Evolutionary conservation across 306 rosid species (phyloP).

Genomic region (Lagenaria siceraria): DNA sequence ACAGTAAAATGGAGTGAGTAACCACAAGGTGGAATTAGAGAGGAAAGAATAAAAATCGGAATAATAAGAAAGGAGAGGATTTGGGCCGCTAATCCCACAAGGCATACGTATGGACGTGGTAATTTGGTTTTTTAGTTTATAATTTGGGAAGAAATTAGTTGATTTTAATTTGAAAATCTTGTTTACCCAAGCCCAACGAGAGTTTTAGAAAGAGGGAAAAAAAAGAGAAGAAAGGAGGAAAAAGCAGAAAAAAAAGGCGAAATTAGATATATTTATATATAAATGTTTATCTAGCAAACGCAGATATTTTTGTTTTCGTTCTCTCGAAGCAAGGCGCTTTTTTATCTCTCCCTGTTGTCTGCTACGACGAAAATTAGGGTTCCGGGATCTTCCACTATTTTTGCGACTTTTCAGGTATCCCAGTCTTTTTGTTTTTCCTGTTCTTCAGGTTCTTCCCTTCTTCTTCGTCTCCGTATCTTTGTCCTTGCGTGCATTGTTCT

Average conservation of each 20-base stretch:
- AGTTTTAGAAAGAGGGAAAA: not conserved
- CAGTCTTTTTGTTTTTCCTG: slow-evolving; percentile 15
- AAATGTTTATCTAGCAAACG: not conserved
- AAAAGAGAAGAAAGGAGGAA: not conserved
- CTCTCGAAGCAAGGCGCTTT: slow-evolving; percentile 21
- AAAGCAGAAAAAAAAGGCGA: not conserved
- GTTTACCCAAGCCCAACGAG: not conserved
- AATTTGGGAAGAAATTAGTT: not conserved
- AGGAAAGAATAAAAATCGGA: not conserved
- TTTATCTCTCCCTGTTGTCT: slow-evolving; percentile 8
- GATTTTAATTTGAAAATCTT: not conserved
- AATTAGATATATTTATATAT: not conserved
- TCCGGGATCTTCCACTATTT: slow-evolving; percentile 32
- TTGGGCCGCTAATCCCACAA: not conserved
- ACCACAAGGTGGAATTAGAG: not conserved
- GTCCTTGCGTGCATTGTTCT: not conserved
- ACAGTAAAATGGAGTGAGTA: not conserved
- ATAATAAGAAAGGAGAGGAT: not conserved
- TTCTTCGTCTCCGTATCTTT: not conserved
- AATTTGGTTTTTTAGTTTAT: not conserved
- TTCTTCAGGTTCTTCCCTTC: slow-evolving; percentile 2
- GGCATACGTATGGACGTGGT: not conserved
- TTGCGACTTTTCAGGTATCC: slow-evolving; percentile 16
- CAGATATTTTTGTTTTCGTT: slow-evolving; percentile 37
- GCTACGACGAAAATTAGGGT: slow-evolving; percentile 32